phyloP scores from a whole-genome alignment of 169 alveolate species.

The Cryptosporidium canis region DNA sequence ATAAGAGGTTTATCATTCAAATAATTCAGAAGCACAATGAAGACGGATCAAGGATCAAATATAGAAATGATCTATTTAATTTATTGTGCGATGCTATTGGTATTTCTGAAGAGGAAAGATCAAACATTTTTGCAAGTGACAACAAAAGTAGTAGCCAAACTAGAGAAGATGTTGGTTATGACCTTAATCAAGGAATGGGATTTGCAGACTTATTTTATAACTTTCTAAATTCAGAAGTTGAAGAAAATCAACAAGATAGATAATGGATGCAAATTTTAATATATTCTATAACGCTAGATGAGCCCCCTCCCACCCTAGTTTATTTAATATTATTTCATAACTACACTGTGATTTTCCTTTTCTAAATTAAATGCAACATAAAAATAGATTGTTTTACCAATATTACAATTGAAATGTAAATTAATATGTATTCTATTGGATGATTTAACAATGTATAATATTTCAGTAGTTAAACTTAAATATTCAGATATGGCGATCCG shows the following conservation, averaged over 20 bases:
- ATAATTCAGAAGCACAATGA: conserved; percentile 57
- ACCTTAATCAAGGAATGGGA: conserved; percentile 36
- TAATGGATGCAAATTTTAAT: not conserved
- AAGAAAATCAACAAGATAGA: not conserved
- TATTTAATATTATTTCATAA: too few species aligned
- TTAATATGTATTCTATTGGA: too few species aligned
- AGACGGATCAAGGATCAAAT: conserved; percentile 31
- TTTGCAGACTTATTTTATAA: conserved; percentile 59
- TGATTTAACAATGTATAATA: too few species aligned
- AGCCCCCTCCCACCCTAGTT: too few species aligned
- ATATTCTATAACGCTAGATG: not conserved
- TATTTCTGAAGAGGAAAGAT: conserved; percentile 19
- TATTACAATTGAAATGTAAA: too few species aligned
- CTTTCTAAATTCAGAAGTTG: conserved; percentile 53
- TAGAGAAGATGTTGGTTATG: not conserved
- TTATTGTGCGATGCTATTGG: conserved; percentile 64
- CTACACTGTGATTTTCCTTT: too few species aligned
- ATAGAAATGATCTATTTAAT: conserved; percentile 53
- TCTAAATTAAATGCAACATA: too few species aligned
- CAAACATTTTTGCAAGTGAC: not conserved
- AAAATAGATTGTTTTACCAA: too few species aligned
- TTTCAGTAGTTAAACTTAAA: too few species aligned
- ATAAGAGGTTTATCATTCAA: conserved; percentile 40
- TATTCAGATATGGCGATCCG: too few species aligned
- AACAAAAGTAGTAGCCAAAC: not conserved